Evolutionary conservation across 2,329 filamentous ascomycete genomes (phyloP).

Genomic region (Fusarium gaditjirri): DNA sequence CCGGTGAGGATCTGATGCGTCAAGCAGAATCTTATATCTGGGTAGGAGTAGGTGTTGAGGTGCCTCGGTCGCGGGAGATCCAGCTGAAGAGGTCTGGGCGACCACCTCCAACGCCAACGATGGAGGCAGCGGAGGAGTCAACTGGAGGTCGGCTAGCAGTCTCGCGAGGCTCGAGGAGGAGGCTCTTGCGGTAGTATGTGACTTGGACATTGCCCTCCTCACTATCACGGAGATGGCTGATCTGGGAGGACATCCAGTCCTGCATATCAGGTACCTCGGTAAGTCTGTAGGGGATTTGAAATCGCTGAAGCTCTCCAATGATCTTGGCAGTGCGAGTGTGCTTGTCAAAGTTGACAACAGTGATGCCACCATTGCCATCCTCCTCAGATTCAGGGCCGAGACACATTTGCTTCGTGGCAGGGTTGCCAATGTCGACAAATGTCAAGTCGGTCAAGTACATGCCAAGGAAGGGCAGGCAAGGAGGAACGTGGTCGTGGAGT

Average conservation of each 20-base stretch:
- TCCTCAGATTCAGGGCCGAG: conserved; percentile 62
- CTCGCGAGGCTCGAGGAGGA: conserved; percentile 83
- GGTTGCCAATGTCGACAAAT: conserved; percentile 95
- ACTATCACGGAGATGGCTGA: conserved; percentile 76
- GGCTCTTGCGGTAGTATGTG: conserved; percentile 81
- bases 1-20: not conserved
- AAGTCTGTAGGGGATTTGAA: conserved; percentile 92
- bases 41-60: conserved; percentile 45
- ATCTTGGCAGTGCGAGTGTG: conserved; percentile 94
- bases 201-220: conserved; percentile 68
- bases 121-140: conserved; percentile 49
- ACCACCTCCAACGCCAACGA: conserved; percentile 44
- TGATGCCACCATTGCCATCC: conserved; percentile 72
- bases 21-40: conserved; percentile 35
- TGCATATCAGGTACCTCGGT: conserved; percentile 88
- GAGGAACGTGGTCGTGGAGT: conserved; percentile 86
- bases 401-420: conserved; percentile 79
- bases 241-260: conserved; percentile 88
- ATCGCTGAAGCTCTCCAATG: conserved; percentile 93
- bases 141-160: conserved; percentile 47
- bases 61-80: conserved; percentile 60
- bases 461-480: conserved; percentile 93
- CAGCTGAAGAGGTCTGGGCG: conserved; percentile 60
- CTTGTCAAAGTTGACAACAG: conserved; percentile 98
- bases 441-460: conserved; percentile 97